Conservation (phyloP, 305 asterid genomes). For the Fraxinus nigra region DNA sequence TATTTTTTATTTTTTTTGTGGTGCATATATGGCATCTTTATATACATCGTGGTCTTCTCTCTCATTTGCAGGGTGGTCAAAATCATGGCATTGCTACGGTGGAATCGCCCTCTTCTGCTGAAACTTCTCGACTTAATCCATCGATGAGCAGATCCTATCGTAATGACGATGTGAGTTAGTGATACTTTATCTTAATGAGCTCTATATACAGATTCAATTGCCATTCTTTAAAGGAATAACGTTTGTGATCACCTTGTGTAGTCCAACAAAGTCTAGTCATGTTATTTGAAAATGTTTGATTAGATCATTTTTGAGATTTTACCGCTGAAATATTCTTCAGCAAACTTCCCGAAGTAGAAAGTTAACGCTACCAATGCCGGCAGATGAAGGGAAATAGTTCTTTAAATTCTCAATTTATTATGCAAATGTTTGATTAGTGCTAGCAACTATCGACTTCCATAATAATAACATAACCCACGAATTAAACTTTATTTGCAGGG, state of each 20-base stretch:
- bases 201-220: conserved; percentile 8
- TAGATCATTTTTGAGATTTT: neutral
- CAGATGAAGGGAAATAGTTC: neutral
- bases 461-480: neutral
- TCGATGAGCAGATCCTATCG: conserved; percentile 36
- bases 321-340: neutral
- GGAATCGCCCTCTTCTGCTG: conserved; percentile 43
- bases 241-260: neutral
- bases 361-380: neutral
- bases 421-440: neutral
- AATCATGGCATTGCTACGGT: conserved; percentile 40
- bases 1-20: too few relatives aligned
- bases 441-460: neutral
- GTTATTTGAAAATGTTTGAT: conserved; percentile 1
- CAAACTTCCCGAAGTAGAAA: neutral
- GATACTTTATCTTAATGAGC: conserved; percentile 5
- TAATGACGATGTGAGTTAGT: conserved; percentile 52
- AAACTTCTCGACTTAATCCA: conserved; percentile 39
- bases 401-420: conserved; percentile 8
- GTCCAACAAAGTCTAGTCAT: neutral
- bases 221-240: neutral
- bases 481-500: conserved; percentile 48
- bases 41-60: conserved; percentile 10
- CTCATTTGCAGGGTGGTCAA: conserved; percentile 49
- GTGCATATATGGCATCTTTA: conserved; percentile 17